phyloP scores from a whole-genome alignment of 306 rosid genomes.

The Vigna mungo region DNA sequence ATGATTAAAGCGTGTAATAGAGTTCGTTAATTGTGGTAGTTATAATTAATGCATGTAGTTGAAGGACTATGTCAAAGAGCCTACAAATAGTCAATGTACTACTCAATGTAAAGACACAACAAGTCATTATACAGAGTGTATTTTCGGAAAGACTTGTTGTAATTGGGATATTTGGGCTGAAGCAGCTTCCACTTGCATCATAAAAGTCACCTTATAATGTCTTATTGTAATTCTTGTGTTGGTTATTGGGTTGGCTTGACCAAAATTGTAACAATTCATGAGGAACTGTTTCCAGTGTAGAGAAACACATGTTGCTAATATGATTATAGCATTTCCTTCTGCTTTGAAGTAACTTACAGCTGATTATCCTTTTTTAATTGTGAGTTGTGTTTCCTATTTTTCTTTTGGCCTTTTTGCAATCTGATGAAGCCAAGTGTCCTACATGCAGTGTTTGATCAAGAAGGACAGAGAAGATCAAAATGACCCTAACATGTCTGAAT shows the following conservation, averaged over 20 bases:
- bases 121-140: no score
- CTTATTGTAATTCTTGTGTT: no score
- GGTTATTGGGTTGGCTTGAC: neutral
- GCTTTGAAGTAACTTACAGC: conserved; percentile 4
- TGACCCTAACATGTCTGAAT: conserved; percentile 56
- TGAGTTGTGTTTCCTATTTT: neutral
- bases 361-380: conserved; percentile 16
- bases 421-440: conserved; percentile 39
- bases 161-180: no score
- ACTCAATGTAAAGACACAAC: no score
- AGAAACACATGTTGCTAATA: neutral
- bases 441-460: conserved; percentile 80
- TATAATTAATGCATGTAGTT: no score
- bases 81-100: no score
- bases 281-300: neutral
- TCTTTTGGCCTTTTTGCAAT: neutral
- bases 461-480: conserved; percentile 70
- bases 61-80: no score
- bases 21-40: no score
- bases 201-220: no score
- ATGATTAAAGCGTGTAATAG: no score
- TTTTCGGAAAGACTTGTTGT: no score
- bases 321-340: conserved; percentile 19
- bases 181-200: no score
- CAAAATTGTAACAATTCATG: neutral